Percentiles rank a stretch among this genome's conserved stretches.
Conservation (phyloP, 2,329 filamentous ascomycete genomes). For the Fusarium concolor region DNA sequence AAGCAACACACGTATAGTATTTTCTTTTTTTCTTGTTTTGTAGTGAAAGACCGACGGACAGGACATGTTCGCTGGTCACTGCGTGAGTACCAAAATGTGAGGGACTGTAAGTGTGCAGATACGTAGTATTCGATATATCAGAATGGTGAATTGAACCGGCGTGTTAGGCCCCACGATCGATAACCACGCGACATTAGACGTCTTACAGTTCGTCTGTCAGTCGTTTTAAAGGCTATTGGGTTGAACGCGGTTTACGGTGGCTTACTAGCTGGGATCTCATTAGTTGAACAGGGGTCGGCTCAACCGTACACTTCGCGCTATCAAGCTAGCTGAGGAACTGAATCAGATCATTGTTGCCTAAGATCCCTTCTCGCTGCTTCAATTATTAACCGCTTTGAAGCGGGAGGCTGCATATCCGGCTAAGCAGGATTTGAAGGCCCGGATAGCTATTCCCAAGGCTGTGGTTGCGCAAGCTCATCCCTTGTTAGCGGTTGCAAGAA, state of each 20-base stretch:
- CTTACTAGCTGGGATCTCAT: constrained; percentile 10
- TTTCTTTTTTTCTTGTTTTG: constrained; percentile 17
- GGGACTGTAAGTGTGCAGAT: not conserved
- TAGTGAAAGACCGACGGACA: not conserved
- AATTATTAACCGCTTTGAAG: constrained; percentile 10
- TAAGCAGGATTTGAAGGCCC: constrained; percentile 28
- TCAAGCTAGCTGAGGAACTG: constrained; percentile 9
- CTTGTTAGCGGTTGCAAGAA: constrained; percentile 34
- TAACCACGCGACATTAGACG: constrained; percentile 8
- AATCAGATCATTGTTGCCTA: constrained; percentile 21
- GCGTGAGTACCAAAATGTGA: not conserved
- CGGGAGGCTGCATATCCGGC: constrained; percentile 43
- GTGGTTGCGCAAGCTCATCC: constrained; percentile 33
- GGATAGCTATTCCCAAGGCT: constrained; percentile 27
- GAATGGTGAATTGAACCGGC: not conserved
- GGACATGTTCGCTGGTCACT: not conserved
- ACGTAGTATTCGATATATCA: constrained; percentile 17
- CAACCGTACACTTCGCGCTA: not conserved
- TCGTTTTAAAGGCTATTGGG: constrained; percentile 27
- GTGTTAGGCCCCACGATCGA: constrained; percentile 10
- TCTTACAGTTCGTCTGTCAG: constrained; percentile 10
- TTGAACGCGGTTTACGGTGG: constrained; percentile 19
- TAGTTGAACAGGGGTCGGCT: constrained; percentile 22
- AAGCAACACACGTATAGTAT: constrained; percentile 15
- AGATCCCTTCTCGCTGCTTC: not conserved